Evolutionary conservation across 2,329 filamentous ascomycete species (phyloP), one percentile per base, ranked within the genome.

Genomic region (Neoascochyta sp.): DNA sequence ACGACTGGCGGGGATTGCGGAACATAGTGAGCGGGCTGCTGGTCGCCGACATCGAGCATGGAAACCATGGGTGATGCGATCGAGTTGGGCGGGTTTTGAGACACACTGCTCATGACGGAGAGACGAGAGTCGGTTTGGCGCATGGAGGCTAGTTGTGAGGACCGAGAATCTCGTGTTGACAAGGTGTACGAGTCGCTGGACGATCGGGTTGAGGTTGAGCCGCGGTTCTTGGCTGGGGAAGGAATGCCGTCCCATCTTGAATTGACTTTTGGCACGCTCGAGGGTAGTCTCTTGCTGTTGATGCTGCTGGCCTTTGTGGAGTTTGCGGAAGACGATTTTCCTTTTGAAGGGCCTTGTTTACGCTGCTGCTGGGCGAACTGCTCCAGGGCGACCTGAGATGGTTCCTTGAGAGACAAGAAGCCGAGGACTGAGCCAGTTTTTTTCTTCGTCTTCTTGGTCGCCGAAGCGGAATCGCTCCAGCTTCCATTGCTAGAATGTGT

Each of bases 191-290:
- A 52, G 5, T 41, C 38, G 12, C 40, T 18, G 23, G 45, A 49
- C 17, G 15, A 39, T 32, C 43, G 47, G 21, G 33, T 39, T 16
- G 42, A 30, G 17, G 22, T 27, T 6, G 46, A 47, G 11, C 39
- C 30, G 3, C 39, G 42, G 9, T 44, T 38, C 41, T 65, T 69
- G 23, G 62, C 42, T 1, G 49, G 38, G 13, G 68, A 60, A 9
- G 71, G 71, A 6, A 74, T 47, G 7, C 71, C 71, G 41, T 75
- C 66, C 71, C 71, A 75, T 51, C 70, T 74, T 16, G 68, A 68
- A 37, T 74, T 75, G 19, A 74, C 71, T 39, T 68, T 73, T 12
- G 71, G 71, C 2, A 74, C 69, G 31, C 56, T 57, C 3, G 62
- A 43, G 5, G 72, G 71, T 20, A 75, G 60, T 41, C 68, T 72